These are phyloP conservation scores for Cryptococcus floricola DNA, from an alignment of 1,284 basidiomycete species.

Conservation along the genomic window DNA sequence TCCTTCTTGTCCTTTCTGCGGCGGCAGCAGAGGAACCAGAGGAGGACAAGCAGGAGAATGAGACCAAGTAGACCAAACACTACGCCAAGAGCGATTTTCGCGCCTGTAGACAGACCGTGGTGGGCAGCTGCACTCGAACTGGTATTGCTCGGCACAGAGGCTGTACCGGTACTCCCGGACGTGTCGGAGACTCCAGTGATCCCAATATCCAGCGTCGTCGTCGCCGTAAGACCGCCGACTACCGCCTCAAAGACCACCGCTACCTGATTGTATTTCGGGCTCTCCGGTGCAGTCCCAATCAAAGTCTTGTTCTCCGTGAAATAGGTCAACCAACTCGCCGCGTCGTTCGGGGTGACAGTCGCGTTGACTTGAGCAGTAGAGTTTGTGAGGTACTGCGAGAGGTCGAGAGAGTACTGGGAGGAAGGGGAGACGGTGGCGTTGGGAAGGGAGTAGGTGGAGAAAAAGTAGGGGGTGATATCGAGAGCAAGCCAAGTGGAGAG, in stretches of 20 bases:
- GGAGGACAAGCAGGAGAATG: constrained; percentile 35
- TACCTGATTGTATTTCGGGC: constrained; percentile 32
- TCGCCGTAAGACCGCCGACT: constrained; percentile 21
- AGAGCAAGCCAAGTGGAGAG: constrained; percentile 43
- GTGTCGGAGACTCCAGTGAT: constrained; percentile 29
- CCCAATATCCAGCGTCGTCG: constrained; percentile 26
- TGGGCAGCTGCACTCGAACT: background rate
- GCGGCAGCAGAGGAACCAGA: constrained; percentile 44
- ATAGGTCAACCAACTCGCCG: constrained; percentile 48
- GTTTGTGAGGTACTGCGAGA: constrained; percentile 36
- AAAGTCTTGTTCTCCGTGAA: constrained; percentile 43
- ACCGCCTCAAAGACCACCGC: constrained; percentile 36
- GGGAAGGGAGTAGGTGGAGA: constrained; percentile 48
- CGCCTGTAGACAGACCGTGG: constrained; percentile 38
- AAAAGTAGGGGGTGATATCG: constrained; percentile 48
- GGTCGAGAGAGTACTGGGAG: constrained; percentile 29
- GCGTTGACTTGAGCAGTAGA: constrained; percentile 29
- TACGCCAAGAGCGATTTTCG: constrained; percentile 46
- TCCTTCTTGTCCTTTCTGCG: constrained; percentile 22
- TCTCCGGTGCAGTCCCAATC: constrained; percentile 35
- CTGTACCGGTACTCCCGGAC: constrained; percentile 11
- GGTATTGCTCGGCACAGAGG: constrained; percentile 6
- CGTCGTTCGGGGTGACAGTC: constrained; percentile 38
- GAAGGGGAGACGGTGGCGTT: constrained; percentile 40
- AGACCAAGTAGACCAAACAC: constrained; percentile 42